Evolutionary conservation across 257 asterid species (phyloP), one percentile per base, ranked within the genome.

Genomic region (Solanum chiquidenum): DNA sequence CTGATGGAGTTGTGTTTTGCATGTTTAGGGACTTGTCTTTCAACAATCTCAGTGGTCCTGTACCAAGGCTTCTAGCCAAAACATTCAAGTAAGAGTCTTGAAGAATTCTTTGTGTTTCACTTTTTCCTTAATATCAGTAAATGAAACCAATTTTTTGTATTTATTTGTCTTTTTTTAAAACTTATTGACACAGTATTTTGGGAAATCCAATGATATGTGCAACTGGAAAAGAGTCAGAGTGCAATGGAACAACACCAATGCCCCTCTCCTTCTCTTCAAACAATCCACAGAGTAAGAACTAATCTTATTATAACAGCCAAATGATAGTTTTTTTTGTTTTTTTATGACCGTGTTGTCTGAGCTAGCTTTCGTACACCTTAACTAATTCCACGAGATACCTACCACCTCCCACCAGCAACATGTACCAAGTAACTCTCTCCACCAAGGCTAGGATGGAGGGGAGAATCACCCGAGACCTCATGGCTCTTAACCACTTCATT

Each of bases 181-280:
- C 84, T 20, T 4, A 31, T 38, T 66, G 38, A 38, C 25, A 84
- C 94, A 97, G 99, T 91, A 90, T 97, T 83, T 80, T 94, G 23
- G 99, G 99, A 83, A 97, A 97, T 91, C 93, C 98, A 6, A 91
- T 95, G 94, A 94, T 97, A 90, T 95, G 99, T 91, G 92, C 95
- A 86, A 93, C 98, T 85, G 98, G 98, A 20, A 95, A 92, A 86
- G 98, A 95, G 87, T 89, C 94, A 83, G 94, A 90, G 13, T 97
- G 99, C 93, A 95, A 93, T 79, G 98, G 97, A 21, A 95, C 95
- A 74, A 86, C 95, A 68, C 94, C 95, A 23, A 86, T 95, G 90
- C 95, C 98, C 38, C 91, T 93, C 11, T 86, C 98, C 7, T 84
- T 92, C 88, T 86, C 96, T 31, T 86, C 89, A 38, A 93, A 89